Evolutionary conservation across 1,284 basidiomycete species (phyloP), one percentile per base, ranked within the genome.

Genomic region (Abortiporus biennis): DNA sequence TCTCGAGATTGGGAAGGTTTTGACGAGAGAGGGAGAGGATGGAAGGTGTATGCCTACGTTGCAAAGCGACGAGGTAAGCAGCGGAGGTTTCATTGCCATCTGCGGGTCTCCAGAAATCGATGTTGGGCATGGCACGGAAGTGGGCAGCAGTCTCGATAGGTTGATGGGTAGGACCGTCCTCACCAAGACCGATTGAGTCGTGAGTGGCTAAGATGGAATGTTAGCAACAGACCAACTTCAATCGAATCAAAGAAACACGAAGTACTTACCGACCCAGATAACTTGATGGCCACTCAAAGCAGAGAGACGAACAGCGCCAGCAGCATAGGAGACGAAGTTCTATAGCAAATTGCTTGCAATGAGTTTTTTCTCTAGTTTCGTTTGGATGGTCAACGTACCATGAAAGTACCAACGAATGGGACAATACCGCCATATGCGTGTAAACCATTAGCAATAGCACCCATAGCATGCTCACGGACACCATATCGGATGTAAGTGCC

Each of bases 401-500:
- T 65, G 83, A 92, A 95, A 42, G 92, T 94, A 50, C 82, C 90
- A 51, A 84, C 79, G 68, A 88, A 92, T 38, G 89, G 90, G 51
- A 92, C 76, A 54, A 92, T 80, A 49, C 75, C 85, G 42, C 89
- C 89, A 65, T 93, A 95, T 13, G 91, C 92, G 52, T 72, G 66
- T 49, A 95, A 64, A 65, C 92, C 92, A 65, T 95, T 95, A 57
- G 85, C 90, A 60, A 96, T 92, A 49, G 93, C 93, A 58, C 86
- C 90, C 93, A 97, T 97, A 56, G 76, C 93, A 66, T 97, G 93
- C 68, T 97, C 93, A 68, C 93, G 90, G 46, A 97, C 92, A 81
- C 93, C 93, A 69, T 89, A 97, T 45, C 92, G 88, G 63, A 97
- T 81, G 67, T 97, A 96, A 42, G 85, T 88, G 47, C 93, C 93